Evolutionary conservation across 2,329 filamentous ascomycete species (phyloP).

Genomic region (Magnaporthiopsis poae): DNA sequence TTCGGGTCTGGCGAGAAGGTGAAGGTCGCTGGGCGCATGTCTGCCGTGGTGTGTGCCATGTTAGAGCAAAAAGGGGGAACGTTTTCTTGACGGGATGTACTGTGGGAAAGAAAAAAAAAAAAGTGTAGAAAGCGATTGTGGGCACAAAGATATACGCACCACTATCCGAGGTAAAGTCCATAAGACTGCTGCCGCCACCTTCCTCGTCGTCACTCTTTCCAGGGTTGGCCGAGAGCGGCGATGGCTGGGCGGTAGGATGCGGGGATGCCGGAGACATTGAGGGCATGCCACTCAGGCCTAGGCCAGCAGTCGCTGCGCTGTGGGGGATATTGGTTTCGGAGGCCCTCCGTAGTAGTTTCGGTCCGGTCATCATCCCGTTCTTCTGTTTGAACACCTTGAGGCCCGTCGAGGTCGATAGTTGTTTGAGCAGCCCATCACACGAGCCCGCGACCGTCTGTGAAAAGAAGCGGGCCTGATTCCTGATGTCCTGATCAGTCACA

Average conservation of each 20-base stretch:
- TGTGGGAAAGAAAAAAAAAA: no score
- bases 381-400: conserved; percentile 94
- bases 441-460: conserved; percentile 26
- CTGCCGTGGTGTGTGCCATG: conserved; percentile 47
- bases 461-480: conserved; percentile 75
- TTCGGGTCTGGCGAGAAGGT: conserved; percentile 66
- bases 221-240: conserved; percentile 59
- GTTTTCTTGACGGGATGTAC: conserved; percentile 29
- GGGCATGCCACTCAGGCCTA: conserved; percentile 34
- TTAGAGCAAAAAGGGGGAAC: conserved; percentile 52
- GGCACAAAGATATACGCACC: conserved; percentile 39
- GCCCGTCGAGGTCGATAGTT: conserved; percentile 49
- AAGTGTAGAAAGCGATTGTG: conserved; percentile 32
- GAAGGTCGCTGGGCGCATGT: conserved; percentile 67
- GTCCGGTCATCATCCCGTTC: conserved; percentile 44
- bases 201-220: conserved; percentile 53
- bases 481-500: conserved; percentile 70
- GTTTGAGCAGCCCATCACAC: neutral
- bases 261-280: conserved; percentile 67
- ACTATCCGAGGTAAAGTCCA: conserved; percentile 46
- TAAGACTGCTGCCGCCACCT: conserved; percentile 42
- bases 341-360: conserved; percentile 43
- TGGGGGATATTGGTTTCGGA: conserved; percentile 65
- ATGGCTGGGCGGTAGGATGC: conserved; percentile 44
- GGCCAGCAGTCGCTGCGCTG: conserved; percentile 46